Percentiles rank a stretch among this genome's conserved stretches.
These are phyloP conservation scores for Pseudevernia furfuracea DNA, from an alignment of 495 filamentous ascomycete genomes.

Conservation along the genomic window DNA sequence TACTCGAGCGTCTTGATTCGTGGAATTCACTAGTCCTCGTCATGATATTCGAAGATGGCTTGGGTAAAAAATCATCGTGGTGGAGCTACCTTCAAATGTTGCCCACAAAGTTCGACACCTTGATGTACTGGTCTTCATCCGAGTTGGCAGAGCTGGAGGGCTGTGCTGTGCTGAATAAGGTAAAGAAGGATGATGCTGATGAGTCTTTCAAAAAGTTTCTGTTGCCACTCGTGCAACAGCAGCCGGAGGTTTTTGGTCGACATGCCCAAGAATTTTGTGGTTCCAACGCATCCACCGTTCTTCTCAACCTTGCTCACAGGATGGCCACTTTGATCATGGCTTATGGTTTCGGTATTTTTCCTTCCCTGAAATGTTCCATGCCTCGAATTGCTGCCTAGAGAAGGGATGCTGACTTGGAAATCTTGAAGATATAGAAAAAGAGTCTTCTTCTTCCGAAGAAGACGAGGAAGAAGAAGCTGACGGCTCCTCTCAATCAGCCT, in stretches of 20 bases:
- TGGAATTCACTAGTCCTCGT: slow-evolving; percentile 67
- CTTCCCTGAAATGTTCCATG: too few relatives aligned
- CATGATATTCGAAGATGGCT: slow-evolving; percentile 69
- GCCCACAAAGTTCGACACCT: slow-evolving; percentile 69
- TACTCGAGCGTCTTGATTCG: slow-evolving; percentile 39
- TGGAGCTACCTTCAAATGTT: slow-evolving; percentile 74
- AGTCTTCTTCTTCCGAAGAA: slow-evolving; percentile 32
- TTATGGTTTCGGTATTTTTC: slow-evolving; percentile 93
- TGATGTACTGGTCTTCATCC: slow-evolving; percentile 78
- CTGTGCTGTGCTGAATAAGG: slow-evolving; percentile 67
- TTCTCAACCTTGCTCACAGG: slow-evolving; percentile 59
- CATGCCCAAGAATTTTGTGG: slow-evolving; percentile 45
- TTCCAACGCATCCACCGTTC: slow-evolving; percentile 40
- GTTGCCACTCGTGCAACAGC: slow-evolving; percentile 48
- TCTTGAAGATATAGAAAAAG: slow-evolving; percentile 60
- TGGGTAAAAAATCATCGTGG: slow-evolving; percentile 59
- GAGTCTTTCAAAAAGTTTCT: slow-evolving; percentile 55
- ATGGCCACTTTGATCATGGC: slow-evolving; percentile 89
- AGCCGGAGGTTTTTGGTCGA: slow-evolving; percentile 40
- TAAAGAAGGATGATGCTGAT: slow-evolving; percentile 68
- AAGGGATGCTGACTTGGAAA: too few relatives aligned
- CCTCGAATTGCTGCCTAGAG: too few relatives aligned
- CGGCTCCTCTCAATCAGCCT: slow-evolving; percentile 60
- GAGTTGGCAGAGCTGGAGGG: slow-evolving; percentile 71
- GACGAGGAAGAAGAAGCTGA: slow-evolving; percentile 50